A percentile compares a stretch with the other conserved stretches of the same genome.
phyloP scores from a whole-genome alignment of 257 asterid species.

The Misopates orontium region DNA sequence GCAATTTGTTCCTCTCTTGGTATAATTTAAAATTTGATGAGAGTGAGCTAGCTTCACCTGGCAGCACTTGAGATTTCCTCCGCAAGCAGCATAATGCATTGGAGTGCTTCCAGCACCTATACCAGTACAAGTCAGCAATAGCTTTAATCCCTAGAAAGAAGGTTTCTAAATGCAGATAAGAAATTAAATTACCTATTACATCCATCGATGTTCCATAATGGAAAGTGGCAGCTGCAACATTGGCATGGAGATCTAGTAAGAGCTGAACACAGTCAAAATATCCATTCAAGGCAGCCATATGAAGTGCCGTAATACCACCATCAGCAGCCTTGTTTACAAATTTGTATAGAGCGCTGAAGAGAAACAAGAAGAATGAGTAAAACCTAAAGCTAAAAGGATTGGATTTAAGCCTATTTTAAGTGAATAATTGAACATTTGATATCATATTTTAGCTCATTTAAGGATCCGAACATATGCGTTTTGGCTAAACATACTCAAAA shows the following conservation, averaged over 20 bases:
- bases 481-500: too few relatives aligned
- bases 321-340: slow-evolving; percentile 96
- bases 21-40: too few relatives aligned
- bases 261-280: slow-evolving; percentile 94
- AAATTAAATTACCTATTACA: slow-evolving; percentile 59
- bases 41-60: slow-evolving; percentile 47
- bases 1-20: too few relatives aligned
- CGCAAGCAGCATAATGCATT: slow-evolving; percentile 98
- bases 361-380: slow-evolving; percentile 23
- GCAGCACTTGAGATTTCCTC: slow-evolving; percentile 95
- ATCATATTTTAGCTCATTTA: too few relatives aligned
- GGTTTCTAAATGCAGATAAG: slow-evolving; percentile 13
- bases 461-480: too few relatives aligned
- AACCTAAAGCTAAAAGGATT: too few relatives aligned
- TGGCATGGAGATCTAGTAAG: slow-evolving; percentile 87
- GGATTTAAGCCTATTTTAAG: too few relatives aligned
- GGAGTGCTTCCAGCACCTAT: slow-evolving; percentile 99
- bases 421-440: too few relatives aligned
- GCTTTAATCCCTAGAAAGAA: background rate
- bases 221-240: slow-evolving; percentile 76
- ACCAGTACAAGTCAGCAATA: slow-evolving; percentile 4
- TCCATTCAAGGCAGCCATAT: slow-evolving; percentile 98
- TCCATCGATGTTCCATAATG: slow-evolving; percentile 97
- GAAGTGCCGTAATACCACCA: slow-evolving; percentile 98
- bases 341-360: slow-evolving; percentile 70